Evolutionary conservation across 306 rosid genomes (phyloP).

Genomic region (Carpinus fangiana): DNA sequence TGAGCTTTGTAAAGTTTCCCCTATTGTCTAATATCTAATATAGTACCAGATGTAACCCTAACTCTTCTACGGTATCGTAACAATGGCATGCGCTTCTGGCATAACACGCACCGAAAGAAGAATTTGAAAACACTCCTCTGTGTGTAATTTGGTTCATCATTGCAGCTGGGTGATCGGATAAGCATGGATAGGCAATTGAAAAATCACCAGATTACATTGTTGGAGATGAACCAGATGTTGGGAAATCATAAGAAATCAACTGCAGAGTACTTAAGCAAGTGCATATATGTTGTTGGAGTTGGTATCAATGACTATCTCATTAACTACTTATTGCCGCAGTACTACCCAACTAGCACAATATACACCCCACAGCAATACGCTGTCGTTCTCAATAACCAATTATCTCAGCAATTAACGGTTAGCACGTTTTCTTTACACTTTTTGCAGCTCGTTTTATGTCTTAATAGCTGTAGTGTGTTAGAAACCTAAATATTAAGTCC

Average conservation of each 20-base stretch:
- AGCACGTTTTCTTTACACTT: neutral
- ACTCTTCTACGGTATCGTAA: too few relatives aligned
- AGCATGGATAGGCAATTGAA: constrained; percentile 18
- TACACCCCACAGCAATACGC: constrained; percentile 24
- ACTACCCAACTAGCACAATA: constrained; percentile 5
- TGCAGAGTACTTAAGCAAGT: constrained; percentile 13
- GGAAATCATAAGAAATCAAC: neutral
- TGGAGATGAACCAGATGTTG: neutral
- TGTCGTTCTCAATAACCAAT: neutral
- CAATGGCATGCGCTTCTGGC: too few relatives aligned
- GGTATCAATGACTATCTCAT: constrained; percentile 31
- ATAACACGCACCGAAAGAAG: too few relatives aligned
- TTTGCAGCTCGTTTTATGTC: too few relatives aligned
- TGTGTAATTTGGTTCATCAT: neutral
- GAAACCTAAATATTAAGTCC: too few relatives aligned
- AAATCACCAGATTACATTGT: constrained; percentile 25
- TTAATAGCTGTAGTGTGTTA: too few relatives aligned
- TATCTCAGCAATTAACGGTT: constrained; percentile 19
- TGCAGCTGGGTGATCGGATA: constrained; percentile 28
- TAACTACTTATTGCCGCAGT: constrained; percentile 22
- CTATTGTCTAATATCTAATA: too few relatives aligned
- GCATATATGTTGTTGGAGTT: constrained; percentile 21
- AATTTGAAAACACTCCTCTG: too few relatives aligned
- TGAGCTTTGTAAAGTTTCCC: too few relatives aligned
- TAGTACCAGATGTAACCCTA: too few relatives aligned